Conservation (phyloP, 768 basidiomycete species). For the Exsudoporus frostii region DNA sequence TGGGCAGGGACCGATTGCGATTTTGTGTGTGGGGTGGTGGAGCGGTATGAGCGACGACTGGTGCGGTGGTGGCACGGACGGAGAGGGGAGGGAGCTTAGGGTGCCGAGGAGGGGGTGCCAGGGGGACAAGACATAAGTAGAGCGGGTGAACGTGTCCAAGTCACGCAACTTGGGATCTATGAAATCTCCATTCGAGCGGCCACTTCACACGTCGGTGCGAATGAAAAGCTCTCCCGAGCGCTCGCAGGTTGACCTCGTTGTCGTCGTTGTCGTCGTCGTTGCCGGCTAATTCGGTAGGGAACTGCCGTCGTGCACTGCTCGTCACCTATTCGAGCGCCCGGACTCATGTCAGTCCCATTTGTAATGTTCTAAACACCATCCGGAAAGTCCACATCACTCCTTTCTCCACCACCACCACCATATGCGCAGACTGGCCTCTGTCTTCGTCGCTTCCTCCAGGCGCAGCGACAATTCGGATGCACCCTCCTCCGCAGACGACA, state of each 20-base stretch:
- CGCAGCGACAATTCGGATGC: constrained; percentile 28
- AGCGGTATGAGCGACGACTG: constrained; percentile 64
- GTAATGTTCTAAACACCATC: constrained; percentile 32
- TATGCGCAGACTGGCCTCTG: constrained; percentile 67
- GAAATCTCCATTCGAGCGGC: not conserved
- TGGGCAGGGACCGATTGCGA: constrained; percentile 56
- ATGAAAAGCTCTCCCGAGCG: not conserved
- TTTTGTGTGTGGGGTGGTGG: constrained; percentile 54
- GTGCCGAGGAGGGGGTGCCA: not conserved
- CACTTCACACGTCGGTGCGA: constrained; percentile 13
- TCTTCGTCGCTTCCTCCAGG: constrained; percentile 47
- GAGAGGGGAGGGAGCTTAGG: constrained; percentile 14
- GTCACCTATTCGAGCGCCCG: not conserved
- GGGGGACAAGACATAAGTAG: not conserved
- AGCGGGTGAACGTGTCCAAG: not conserved
- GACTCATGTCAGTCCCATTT: constrained; percentile 31
- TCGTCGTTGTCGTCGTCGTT: constrained; percentile 2
- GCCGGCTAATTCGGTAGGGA: constrained; percentile 21
- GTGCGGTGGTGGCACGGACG: constrained; percentile 42
- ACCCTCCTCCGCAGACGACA: constrained; percentile 16
- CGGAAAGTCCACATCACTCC: constrained; percentile 16
- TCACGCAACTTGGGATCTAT: constrained; percentile 1
- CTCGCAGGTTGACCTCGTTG: constrained; percentile 3
- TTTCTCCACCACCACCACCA: constrained; percentile 23
- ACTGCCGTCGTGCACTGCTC: constrained; percentile 10